A percentile compares a stretch with the other conserved stretches of the same genome.
Conservation (phyloP, 208 protist species). For the Trypanosoma boissoni region DNA sequence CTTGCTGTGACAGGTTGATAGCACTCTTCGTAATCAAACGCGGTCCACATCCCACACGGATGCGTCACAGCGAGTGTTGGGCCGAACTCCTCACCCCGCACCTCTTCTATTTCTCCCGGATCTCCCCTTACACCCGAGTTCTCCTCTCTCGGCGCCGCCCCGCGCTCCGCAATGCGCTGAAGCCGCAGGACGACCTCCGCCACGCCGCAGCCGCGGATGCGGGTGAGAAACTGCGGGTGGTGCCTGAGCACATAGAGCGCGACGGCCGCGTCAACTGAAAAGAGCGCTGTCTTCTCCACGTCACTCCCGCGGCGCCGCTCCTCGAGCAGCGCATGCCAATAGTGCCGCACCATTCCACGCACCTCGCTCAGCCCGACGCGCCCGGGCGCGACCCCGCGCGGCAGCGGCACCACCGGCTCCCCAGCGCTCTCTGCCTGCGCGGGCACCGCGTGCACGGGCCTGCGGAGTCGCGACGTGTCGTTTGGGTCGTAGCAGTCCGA, state of each 20-base stretch:
- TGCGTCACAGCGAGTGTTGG: conserved; percentile 8
- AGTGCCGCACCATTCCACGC: conserved; percentile 57
- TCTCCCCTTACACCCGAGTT: not conserved
- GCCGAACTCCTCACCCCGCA: not conserved
- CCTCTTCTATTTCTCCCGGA: not conserved
- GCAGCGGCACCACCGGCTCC: conserved; percentile 19
- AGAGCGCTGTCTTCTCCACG: conserved; percentile 35
- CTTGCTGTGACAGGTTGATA: not conserved
- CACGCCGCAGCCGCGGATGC: conserved; percentile 57
- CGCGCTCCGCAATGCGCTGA: not conserved
- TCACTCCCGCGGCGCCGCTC: not conserved
- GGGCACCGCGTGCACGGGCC: conserved; percentile 8
- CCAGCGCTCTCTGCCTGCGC: no score
- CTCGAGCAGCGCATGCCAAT: conserved; percentile 27
- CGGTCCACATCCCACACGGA: conserved; percentile 7
- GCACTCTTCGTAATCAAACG: conserved; percentile 17
- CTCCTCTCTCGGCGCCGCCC: not conserved
- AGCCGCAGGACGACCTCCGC: conserved; percentile 43
- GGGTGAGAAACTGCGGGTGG: conserved; percentile 60
- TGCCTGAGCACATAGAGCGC: conserved; percentile 57
- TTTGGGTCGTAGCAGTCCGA: conserved; percentile 42
- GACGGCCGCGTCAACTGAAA: conserved; percentile 40
- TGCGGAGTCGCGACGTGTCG: conserved; percentile 1
- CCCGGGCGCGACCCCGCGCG: conserved; percentile 27
- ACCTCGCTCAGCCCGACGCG: conserved; percentile 35